Evolutionary conservation across 495 filamentous ascomycete genomes (phyloP), one percentile per base, ranked within the genome.

Genomic region (Hypoxylon fuscum): DNA sequence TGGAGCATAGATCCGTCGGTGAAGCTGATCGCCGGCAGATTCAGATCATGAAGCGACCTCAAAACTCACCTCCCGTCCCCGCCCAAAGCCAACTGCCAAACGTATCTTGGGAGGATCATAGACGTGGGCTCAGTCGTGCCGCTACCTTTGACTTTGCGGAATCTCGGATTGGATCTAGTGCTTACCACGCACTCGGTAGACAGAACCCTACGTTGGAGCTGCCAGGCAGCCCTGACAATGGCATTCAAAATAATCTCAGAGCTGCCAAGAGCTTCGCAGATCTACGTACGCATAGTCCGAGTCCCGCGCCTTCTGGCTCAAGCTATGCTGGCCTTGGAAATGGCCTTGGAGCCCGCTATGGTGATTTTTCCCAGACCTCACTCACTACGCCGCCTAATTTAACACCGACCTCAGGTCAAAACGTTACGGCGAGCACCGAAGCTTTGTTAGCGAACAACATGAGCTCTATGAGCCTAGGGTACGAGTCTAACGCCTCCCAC

Each of bases 71-170:
- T 76, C 90, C 75, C 88, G 88, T 78, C 85, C 90, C 43, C 86
- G 85, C 14, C 82, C 90, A 68, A 81, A 86, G 12, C 73, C 82
- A 69, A 68, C 76, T 62, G 76, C 86, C 49, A 72, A 85, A 87
- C 31, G 89, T 90, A 44, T 83, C 85, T 14, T 81, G 84, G 51
- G 92, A 97, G 57, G 83, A 86, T 27, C 86, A 87, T 54, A 85
- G 93, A 51, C 90, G 93, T 27, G 89, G 86, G 11, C 79, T 98
- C 29, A 95, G 93, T 78, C 90, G 95, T 23, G 93, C 95, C 15
- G 96, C 95, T 27, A 98, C 95, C n/a, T 96, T 96, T 66, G 94
- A 98, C 76, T 98, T 98, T 76, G 92, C 90, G 65, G 95, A 97
- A 71, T 87, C 91, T 31, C 89, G 93, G 5, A 87, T 83, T 20